These are phyloP conservation scores for Aspergillus jensenii DNA, from an alignment of 2,329 filamentous ascomycete species.

Conservation along the genomic window DNA sequence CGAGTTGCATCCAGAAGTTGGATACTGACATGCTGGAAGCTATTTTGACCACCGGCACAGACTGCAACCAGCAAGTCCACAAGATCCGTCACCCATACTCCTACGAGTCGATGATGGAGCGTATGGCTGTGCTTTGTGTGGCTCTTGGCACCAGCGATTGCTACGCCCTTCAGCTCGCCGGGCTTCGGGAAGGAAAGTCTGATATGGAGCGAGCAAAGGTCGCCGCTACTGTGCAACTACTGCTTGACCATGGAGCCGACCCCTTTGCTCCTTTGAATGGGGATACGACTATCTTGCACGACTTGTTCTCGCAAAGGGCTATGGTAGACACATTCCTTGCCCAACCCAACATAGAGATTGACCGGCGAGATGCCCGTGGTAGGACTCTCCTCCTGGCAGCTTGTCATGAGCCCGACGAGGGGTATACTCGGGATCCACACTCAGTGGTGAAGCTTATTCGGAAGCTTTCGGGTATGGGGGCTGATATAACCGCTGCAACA, in stretches of 20 bases:
- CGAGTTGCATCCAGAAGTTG: neutral
- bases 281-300: neutral
- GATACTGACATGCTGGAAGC: neutral
- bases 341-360: neutral
- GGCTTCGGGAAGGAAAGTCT: neutral
- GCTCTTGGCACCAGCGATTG: neutral
- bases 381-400: slow-evolving; percentile 10
- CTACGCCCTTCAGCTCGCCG: neutral
- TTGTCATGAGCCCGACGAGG: neutral
- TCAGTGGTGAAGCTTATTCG: neutral
- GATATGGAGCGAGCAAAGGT: neutral
- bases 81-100: too few relatives aligned
- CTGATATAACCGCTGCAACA: neutral
- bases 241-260: neutral
- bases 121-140: too few relatives aligned
- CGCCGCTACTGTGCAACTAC: neutral
- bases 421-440: neutral
- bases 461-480: neutral
- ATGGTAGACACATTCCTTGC: neutral
- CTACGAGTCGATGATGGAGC: too few relatives aligned
- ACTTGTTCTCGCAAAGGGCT: neutral
- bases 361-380: slow-evolving; percentile 3
- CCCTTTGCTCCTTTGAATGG: neutral
- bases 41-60: neutral
- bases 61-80: neutral